Percentiles rank a stretch among this genome's conserved stretches.
These are phyloP conservation scores for Gossypium laxum DNA, from an alignment of 441 rosid genomes.

Conservation along the genomic window DNA sequence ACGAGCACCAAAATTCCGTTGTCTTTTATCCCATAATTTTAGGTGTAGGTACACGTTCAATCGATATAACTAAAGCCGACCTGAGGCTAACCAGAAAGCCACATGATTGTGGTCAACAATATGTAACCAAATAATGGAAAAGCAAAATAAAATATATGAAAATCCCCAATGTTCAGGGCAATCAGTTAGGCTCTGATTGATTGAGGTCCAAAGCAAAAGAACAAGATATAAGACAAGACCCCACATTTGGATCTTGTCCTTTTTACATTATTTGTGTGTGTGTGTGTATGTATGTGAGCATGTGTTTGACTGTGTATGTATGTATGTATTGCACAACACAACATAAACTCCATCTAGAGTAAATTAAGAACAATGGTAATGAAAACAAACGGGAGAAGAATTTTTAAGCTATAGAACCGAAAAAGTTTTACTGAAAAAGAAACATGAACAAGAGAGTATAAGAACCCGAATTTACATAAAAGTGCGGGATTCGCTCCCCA, in stretches of 20 bases:
- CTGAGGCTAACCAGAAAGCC: neutral
- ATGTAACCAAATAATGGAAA: neutral
- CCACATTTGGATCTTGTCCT: too few relatives aligned
- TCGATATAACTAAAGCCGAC: neutral
- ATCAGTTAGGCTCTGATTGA: neutral
- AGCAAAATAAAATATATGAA: neutral
- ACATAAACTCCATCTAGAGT: neutral
- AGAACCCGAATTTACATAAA: constrained; percentile 35
- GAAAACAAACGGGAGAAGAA: too few relatives aligned
- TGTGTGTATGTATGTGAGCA: too few relatives aligned
- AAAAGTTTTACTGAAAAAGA: constrained; percentile 11
- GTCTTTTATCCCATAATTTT: neutral
- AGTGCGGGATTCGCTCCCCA: constrained; percentile 26
- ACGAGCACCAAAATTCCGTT: neutral
- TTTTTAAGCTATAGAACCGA: constrained; percentile 3
- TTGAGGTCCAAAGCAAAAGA: neutral
- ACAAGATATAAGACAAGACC: neutral
- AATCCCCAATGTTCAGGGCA: neutral
- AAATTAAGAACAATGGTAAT: too few relatives aligned
- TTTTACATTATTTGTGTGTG: too few relatives aligned
- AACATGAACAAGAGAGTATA: constrained; percentile 20
- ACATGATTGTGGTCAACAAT: neutral
- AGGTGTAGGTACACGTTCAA: neutral
- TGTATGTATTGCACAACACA: neutral
- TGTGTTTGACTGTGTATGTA: too few relatives aligned